Evolutionary conservation across 805 yeast genomes (phyloP).

Genomic region (Cyberlindnera americana): DNA sequence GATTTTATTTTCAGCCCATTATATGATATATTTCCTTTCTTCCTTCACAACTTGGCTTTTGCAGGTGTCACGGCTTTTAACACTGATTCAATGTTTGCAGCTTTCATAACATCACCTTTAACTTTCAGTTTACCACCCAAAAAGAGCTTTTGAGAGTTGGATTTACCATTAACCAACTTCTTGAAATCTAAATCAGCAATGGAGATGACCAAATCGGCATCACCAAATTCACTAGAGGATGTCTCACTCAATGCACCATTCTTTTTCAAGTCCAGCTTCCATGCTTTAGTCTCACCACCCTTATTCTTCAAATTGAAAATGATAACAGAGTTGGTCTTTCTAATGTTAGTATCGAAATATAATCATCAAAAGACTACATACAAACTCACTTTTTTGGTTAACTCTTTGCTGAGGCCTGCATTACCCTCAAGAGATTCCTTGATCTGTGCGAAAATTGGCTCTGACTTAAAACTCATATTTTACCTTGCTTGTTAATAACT

Average conservation of each 20-base stretch:
- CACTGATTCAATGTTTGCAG: slow-evolving; percentile 68
- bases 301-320: slow-evolving; percentile 65
- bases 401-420: slow-evolving; percentile 17
- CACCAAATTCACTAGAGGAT: slow-evolving; percentile 42
- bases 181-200: slow-evolving; percentile 67
- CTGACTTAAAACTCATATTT: slow-evolving; percentile 29
- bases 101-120: slow-evolving; percentile 90
- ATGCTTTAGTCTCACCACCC: slow-evolving; percentile 48
- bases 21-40: no score
- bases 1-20: no score
- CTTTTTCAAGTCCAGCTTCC: slow-evolving; percentile 64
- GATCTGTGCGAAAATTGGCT: slow-evolving; percentile 23
- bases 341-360: neutral
- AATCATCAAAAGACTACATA: neutral
- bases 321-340: slow-evolving; percentile 53
- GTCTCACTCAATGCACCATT: slow-evolving; percentile 41
- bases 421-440: slow-evolving; percentile 18
- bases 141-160: slow-evolving; percentile 80
- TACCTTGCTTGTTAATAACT: no score
- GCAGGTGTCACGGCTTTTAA: slow-evolving; percentile 49
- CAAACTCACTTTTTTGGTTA: slow-evolving; percentile 18
- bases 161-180: slow-evolving; percentile 70
- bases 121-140: slow-evolving; percentile 82
- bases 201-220: slow-evolving; percentile 61
- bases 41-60: slow-evolving; percentile 39